Evolutionary conservation across 2,329 filamentous ascomycete species (phyloP).

Genomic region (Capronia americana): DNA sequence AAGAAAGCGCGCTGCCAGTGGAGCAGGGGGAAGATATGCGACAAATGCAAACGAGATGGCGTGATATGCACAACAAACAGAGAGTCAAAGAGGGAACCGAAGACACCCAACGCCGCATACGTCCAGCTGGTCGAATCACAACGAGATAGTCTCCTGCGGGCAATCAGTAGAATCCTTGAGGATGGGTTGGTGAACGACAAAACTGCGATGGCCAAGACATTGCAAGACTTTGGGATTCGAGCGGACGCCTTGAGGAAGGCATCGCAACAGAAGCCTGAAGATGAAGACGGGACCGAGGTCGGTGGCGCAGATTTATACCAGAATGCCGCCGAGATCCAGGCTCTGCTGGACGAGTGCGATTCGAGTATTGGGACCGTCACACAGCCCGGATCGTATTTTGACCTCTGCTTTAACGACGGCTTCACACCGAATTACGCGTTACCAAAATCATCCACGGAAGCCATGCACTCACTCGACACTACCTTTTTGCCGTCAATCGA

Average conservation of each 20-base stretch:
- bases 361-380: neutral
- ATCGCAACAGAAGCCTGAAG: conserved; percentile 3
- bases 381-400: neutral
- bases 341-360: conserved; percentile 1
- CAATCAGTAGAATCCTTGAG: conserved; percentile 13
- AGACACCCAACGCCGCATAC: conserved; percentile 25
- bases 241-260: conserved; percentile 16
- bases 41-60: conserved; percentile 15
- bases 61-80: conserved; percentile 22
- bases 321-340: conserved; percentile 11
- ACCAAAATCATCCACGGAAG: neutral
- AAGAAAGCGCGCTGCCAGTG: conserved; percentile 26
- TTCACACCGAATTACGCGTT: neutral
- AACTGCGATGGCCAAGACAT: conserved; percentile 11
- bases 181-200: conserved; percentile 12
- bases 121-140: conserved; percentile 29
- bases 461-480: neutral
- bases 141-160: conserved; percentile 19
- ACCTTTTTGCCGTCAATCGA: neutral
- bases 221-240: conserved; percentile 18
- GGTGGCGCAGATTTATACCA: neutral
- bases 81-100: conserved; percentile 22
- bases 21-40: conserved; percentile 13
- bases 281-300: neutral
- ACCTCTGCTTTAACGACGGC: neutral